phyloP scores from a whole-genome alignment of 306 rosid genomes.

The Casuarina glauca region DNA sequence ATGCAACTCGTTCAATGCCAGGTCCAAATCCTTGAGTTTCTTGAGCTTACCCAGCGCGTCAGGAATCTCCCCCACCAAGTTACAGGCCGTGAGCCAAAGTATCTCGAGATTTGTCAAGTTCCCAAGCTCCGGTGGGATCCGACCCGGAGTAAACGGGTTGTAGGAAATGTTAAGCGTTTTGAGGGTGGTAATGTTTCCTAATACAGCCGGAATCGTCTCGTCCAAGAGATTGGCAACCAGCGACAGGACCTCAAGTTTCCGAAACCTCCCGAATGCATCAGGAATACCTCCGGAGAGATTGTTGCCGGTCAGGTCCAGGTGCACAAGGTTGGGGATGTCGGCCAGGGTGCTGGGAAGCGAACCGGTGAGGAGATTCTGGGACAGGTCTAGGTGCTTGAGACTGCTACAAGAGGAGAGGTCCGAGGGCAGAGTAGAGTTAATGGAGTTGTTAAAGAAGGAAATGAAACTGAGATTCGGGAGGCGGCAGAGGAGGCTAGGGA shows the following conservation, averaged over 20 bases:
- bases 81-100: constrained; percentile 69
- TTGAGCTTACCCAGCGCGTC: constrained; percentile 54
- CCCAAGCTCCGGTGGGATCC: constrained; percentile 65
- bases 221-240: constrained; percentile 64
- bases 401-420: constrained; percentile 46
- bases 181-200: constrained; percentile 59
- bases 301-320: constrained; percentile 76
- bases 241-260: constrained; percentile 62
- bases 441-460: constrained; percentile 65
- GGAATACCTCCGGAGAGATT: constrained; percentile 83
- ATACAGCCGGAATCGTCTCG: constrained; percentile 49
- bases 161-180: constrained; percentile 75
- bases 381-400: constrained; percentile 65
- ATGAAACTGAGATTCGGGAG: constrained; percentile 52
- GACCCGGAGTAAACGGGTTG: constrained; percentile 65
- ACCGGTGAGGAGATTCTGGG: constrained; percentile 85
- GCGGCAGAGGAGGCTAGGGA: constrained; percentile 61
- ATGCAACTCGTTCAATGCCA: constrained; percentile 52
- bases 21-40: constrained; percentile 56
- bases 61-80: constrained; percentile 70
- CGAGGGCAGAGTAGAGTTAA: constrained; percentile 55
- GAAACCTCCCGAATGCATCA: constrained; percentile 46
- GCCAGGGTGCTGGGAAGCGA: constrained; percentile 54
- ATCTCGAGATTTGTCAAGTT: constrained; percentile 62
- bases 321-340: constrained; percentile 45